Evolutionary conservation across 306 rosid genomes (phyloP).

Genomic region (Cucurbita maxima): DNA sequence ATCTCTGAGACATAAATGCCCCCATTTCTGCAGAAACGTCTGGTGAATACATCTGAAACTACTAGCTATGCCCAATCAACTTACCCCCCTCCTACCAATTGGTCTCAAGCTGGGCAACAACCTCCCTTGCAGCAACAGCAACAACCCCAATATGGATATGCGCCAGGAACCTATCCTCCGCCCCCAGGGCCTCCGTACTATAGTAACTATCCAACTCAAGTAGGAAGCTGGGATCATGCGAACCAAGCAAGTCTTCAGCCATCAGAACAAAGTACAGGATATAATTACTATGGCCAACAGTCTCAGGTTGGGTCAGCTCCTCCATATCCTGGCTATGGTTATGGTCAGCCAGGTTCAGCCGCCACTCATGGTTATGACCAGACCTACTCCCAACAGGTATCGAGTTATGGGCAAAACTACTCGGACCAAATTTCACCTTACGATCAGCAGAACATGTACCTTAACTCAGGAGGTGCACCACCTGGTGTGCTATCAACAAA

Average conservation of each 20-base stretch:
- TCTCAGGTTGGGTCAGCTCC: constrained; percentile 15
- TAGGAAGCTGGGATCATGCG: constrained; percentile 30
- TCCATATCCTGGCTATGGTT: constrained; percentile 18
- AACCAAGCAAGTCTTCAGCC: constrained; percentile 20
- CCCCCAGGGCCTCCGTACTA: constrained; percentile 23
- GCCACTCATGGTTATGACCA: constrained; percentile 22
- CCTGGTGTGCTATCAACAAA: constrained; percentile 13
- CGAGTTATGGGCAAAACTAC: constrained; percentile 17
- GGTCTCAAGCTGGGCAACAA: constrained; percentile 28
- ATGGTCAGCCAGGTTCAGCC: constrained; percentile 10
- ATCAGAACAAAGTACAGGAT: constrained; percentile 26
- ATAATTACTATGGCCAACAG: constrained; percentile 28
- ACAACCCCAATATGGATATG: constrained; percentile 26
- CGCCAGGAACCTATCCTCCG: constrained; percentile 22
- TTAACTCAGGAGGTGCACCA: constrained; percentile 18
- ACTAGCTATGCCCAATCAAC: constrained; percentile 24
- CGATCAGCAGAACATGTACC: constrained; percentile 16
- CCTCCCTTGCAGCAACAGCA: constrained; percentile 20
- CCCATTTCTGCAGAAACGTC: constrained; percentile 27
- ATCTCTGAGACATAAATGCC: background rate
- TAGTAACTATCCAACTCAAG: constrained; percentile 22
- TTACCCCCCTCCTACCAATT: constrained; percentile 18
- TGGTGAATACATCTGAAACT: constrained; percentile 20
- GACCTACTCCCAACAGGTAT: constrained; percentile 26
- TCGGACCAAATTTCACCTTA: constrained; percentile 14